These are phyloP conservation scores for Fusarium denticulatum DNA, from an alignment of 2,329 filamentous ascomycete genomes.

Conservation along the genomic window DNA sequence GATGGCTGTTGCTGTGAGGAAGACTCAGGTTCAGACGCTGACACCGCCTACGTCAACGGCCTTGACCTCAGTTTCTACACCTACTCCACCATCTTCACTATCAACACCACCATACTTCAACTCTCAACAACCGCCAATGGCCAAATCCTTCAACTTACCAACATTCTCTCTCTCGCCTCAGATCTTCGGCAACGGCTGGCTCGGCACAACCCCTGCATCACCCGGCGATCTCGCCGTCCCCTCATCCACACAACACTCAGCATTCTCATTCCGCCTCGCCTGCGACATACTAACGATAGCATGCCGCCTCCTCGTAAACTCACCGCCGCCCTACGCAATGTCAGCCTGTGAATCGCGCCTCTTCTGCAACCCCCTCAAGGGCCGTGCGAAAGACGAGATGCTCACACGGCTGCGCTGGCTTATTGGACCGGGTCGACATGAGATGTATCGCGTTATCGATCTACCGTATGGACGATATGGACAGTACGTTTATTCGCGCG, in stretches of 20 bases:
- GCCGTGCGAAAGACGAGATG: conserved; percentile 33
- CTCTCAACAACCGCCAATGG: conserved; percentile 5
- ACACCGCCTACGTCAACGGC: background rate
- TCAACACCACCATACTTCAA: background rate
- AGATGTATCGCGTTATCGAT: conserved; percentile 42
- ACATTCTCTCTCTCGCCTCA: conserved; percentile 26
- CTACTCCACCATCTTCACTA: background rate
- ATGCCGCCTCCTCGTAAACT: conserved; percentile 33
- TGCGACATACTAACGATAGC: conserved; percentile 29
- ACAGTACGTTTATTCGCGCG: conserved; percentile 32
- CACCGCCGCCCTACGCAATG: conserved; percentile 10
- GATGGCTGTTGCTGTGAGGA: conserved; percentile 6
- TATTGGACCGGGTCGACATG: conserved; percentile 31
- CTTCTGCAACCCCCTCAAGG: conserved; percentile 32
- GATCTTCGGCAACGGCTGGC: conserved; percentile 42
- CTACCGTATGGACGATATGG: conserved; percentile 41
- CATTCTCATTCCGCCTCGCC: conserved; percentile 39
- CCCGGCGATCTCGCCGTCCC: conserved; percentile 6
- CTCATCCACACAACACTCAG: conserved; percentile 1
- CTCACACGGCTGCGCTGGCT: conserved; percentile 40
- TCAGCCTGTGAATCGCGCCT: conserved; percentile 21
- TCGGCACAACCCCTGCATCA: conserved; percentile 23
- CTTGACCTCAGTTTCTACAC: background rate
- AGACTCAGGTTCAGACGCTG: background rate
- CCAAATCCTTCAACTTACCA: conserved; percentile 9